Evolutionary conservation across 2,329 filamentous ascomycete species (phyloP).

Genomic region (Metarhizium anisopliae): DNA sequence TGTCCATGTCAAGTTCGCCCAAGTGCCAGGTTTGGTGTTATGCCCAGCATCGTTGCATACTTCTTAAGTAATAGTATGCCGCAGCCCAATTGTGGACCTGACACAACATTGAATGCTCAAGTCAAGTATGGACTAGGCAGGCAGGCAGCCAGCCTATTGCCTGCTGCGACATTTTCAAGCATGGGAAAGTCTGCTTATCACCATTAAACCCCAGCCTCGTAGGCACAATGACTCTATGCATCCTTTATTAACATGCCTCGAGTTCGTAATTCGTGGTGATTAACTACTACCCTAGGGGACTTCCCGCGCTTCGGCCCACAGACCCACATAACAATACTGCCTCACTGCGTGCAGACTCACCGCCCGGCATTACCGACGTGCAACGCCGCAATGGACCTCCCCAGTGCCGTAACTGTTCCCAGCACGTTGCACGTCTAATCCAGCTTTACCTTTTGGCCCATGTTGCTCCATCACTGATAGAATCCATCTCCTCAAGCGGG

Average conservation of each 20-base stretch:
- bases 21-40: not conserved
- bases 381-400: not conserved
- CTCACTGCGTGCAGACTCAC: conserved; percentile 9
- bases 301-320: not conserved
- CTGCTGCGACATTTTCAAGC: too few species aligned
- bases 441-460: not conserved
- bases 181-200: too few species aligned
- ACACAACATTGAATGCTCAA: too few species aligned
- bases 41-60: not conserved
- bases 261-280: too few species aligned
- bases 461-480: not conserved
- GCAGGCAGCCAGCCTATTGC: too few species aligned
- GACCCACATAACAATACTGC: not conserved
- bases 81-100: not conserved
- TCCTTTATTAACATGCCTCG: too few species aligned
- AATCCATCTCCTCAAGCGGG: not conserved
- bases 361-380: conserved; percentile 19
- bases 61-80: not conserved
- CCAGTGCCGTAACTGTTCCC: not conserved
- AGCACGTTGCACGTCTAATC: not conserved
- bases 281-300: too few species aligned
- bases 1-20: too few species aligned
- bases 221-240: too few species aligned
- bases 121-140: too few species aligned
- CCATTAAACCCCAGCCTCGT: too few species aligned